A percentile compares a stretch with the other conserved stretches of the same genome.
Evolutionary conservation across 129 eudicot genomes (phyloP).

Genomic region (Solidago caesia): DNA sequence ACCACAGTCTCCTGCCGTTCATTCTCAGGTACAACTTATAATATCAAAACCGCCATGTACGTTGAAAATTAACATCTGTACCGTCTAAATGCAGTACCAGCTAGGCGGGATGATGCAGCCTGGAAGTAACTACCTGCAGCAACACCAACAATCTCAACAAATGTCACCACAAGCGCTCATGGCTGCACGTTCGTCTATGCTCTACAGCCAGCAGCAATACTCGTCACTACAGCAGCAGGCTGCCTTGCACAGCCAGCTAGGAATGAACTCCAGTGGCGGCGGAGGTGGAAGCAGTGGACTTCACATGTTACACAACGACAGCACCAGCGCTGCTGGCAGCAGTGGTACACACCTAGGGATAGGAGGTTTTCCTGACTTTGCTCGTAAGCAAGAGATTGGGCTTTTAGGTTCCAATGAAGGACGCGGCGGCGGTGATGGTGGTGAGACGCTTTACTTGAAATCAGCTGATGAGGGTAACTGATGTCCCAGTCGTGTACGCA

Average conservation of each 20-base stretch:
- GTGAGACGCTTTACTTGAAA: constrained; percentile 62
- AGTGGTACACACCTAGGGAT: constrained; percentile 40
- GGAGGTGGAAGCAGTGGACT: constrained; percentile 43
- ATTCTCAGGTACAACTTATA: constrained; percentile 64
- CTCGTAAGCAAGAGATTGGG: constrained; percentile 48
- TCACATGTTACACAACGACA: constrained; percentile 58
- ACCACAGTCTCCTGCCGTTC: constrained; percentile 79
- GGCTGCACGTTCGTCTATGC: constrained; percentile 71
- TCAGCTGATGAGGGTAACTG: constrained; percentile 54
- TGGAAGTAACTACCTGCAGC: constrained; percentile 59
- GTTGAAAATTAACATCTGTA: neutral
- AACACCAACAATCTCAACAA: constrained; percentile 73
- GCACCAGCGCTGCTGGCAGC: constrained; percentile 27
- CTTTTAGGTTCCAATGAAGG: constrained; percentile 38
- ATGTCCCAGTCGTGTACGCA: neutral
- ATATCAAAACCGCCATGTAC: neutral
- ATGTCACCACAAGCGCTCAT: constrained; percentile 67
- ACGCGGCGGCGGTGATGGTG: constrained; percentile 44
- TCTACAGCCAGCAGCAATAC: constrained; percentile 63
- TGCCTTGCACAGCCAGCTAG: constrained; percentile 54
- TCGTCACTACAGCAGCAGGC: constrained; percentile 64
- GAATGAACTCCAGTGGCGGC: constrained; percentile 47
- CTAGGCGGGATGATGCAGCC: constrained; percentile 64
- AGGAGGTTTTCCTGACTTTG: constrained; percentile 54
- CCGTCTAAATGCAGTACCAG: constrained; percentile 41